Base-by-base conservation (phyloP, 2,329 filamentous ascomycete genomes). In the Plenodomus tracheiphilus region DNA sequence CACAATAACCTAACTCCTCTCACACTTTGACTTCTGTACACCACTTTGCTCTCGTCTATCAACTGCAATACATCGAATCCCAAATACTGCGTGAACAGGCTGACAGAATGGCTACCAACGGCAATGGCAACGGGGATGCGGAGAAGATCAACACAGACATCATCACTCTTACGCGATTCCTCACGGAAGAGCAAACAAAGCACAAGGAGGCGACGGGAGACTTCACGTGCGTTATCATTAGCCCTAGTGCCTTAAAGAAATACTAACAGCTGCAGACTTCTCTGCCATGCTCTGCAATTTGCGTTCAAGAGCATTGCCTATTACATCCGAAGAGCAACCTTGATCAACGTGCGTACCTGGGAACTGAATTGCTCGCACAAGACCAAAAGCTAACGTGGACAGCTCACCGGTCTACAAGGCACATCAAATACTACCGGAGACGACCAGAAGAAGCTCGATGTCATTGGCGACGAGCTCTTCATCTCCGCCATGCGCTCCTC, bases 271-370 rank as follows among this genome's bases (percentile, higher is more conserved):
- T 18, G 15, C 66, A 97, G 92, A 66, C 84, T 99, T 44, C 85
- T 99, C 51, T 97, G 91, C 82, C 94, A 99, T 74, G 92, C 94
- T 52, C 88, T 99, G 51, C 94, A 97, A 76, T 99, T 97, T 81
- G 93, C 94, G 59, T 99, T 99, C 87, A 99, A 99, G 81, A 96
- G 91, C 61, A 99, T 99, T 75, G 91, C 94, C 65, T 96, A 97
- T 82, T 99, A 97, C 81, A 99, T 99, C 75, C 92, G 93, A 67
- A 88, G 94, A 74, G 91, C 93, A 30, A 93, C 91, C 19, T 81
- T 99, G 58, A 93, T 97, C 78, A 96, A 96, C 80, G 74, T 76
- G 61, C 41, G 72, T 13, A n/a, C 16, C 6, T 15, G 4, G 28
- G 15, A 32, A 32, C 15, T 11, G 28, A 6, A 1, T 9, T 5